phyloP scores from a whole-genome alignment of 768 basidiomycete genomes.

The Cyclocybe aegerita region DNA sequence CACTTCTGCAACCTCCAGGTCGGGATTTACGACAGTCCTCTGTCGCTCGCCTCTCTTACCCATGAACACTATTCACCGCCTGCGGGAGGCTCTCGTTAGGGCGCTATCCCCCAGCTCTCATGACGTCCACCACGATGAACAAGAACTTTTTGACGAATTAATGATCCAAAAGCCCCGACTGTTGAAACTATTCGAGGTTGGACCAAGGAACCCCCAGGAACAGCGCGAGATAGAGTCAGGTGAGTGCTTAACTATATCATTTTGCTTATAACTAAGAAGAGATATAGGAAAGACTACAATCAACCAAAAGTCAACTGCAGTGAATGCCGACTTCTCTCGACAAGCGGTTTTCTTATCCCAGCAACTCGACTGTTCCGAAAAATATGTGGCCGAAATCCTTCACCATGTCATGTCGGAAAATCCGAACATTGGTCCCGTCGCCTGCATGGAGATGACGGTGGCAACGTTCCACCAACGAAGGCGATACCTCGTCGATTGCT shows the following conservation, averaged over 20 bases:
- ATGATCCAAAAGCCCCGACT: constrained; percentile 66
- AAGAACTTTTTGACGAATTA: constrained; percentile 74
- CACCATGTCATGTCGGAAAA: constrained; percentile 61
- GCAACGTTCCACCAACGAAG: constrained; percentile 70
- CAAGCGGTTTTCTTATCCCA: constrained; percentile 79
- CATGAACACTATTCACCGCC: constrained; percentile 63
- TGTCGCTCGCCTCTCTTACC: not conserved
- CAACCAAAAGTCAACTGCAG: constrained; percentile 63
- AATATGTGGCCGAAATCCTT: constrained; percentile 69
- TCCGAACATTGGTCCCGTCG: constrained; percentile 60
- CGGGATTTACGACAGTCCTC: no score
- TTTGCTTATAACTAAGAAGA: constrained; percentile 1
- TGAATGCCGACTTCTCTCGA: constrained; percentile 78
- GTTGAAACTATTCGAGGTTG: constrained; percentile 63
- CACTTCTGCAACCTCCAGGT: no score
- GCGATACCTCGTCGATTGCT: constrained; percentile 66
- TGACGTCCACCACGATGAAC: constrained; percentile 54
- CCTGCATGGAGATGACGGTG: constrained; percentile 63
- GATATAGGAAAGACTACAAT: constrained; percentile 62
- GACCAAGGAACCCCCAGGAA: constrained; percentile 59
- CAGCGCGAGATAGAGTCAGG: constrained; percentile 71
- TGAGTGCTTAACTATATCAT: constrained; percentile 23
- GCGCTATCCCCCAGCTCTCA: constrained; percentile 42
- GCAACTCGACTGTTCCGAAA: constrained; percentile 81
- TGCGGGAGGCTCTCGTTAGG: constrained; percentile 52